phyloP scores from a whole-genome alignment of 1,284 basidiomycete genomes.

The Ustilago vetiveriae region DNA sequence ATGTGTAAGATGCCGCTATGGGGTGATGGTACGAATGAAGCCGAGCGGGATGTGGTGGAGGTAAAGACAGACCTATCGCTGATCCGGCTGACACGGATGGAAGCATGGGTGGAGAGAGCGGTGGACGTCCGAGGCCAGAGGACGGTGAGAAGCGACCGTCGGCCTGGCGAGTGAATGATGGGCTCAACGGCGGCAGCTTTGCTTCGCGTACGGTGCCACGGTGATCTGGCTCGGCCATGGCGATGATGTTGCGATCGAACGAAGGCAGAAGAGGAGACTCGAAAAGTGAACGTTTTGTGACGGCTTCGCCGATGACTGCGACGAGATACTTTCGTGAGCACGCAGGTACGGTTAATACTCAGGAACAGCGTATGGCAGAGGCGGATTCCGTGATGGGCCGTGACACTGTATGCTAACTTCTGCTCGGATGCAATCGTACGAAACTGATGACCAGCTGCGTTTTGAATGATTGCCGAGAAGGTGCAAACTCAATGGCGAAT shows the following conservation, averaged over 20 bases:
- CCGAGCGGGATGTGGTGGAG: conserved; percentile 33
- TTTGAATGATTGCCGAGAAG: too few species aligned
- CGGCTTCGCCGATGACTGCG: too few species aligned
- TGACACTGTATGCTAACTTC: too few species aligned
- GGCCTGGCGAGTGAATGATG: conserved; percentile 10
- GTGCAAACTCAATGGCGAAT: too few species aligned
- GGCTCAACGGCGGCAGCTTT: conserved; percentile 17
- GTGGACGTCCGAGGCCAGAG: conserved; percentile 10
- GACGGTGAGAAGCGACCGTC: conserved; percentile 6
- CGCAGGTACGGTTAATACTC: too few species aligned
- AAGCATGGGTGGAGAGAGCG: conserved; percentile 21
- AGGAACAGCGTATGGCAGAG: too few species aligned
- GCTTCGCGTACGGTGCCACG: conserved; percentile 1
- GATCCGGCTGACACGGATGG: conserved; percentile 9
- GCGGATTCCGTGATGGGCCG: too few species aligned
- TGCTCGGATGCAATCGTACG: too few species aligned
- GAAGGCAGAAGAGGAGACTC: background rate
- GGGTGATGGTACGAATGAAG: conserved; percentile 46
- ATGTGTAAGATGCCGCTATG: conserved; percentile 39
- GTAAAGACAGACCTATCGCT: conserved; percentile 4
- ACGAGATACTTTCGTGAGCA: too few species aligned
- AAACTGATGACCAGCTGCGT: too few species aligned
- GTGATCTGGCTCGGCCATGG: conserved; percentile 19
- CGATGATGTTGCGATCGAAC: background rate
- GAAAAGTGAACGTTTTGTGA: too few species aligned